phyloP scores from a whole-genome alignment of 805 yeast genomes.

The Zygosaccharomyces kombuchaensis region DNA sequence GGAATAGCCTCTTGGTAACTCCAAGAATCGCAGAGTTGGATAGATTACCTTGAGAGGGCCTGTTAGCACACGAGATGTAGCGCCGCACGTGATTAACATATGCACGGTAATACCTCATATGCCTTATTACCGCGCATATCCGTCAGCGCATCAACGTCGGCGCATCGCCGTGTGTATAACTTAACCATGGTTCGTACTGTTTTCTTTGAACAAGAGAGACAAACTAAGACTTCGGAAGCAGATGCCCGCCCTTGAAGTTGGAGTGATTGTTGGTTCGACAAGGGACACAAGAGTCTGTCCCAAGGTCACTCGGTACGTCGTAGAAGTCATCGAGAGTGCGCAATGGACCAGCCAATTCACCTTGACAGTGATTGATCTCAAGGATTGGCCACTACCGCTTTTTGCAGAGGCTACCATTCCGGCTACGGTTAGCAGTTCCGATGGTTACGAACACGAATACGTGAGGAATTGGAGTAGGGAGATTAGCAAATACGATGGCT shows the following conservation, averaged over 20 bases:
- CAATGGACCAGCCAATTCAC: neutral
- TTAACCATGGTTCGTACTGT: neutral
- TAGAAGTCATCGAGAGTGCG: conserved; percentile 10
- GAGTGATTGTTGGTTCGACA: conserved; percentile 18
- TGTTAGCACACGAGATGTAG: too few relatives aligned
- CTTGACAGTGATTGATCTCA: conserved; percentile 29
- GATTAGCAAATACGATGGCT: conserved; percentile 25
- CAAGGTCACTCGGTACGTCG: conserved; percentile 16
- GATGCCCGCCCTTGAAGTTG: conserved; percentile 10
- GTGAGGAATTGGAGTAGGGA: conserved; percentile 31
- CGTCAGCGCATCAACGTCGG: neutral
- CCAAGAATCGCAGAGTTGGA: too few relatives aligned
- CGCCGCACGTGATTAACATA: too few relatives aligned
- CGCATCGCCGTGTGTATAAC: too few relatives aligned
- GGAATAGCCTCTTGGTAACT: too few relatives aligned
- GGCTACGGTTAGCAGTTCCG: conserved; percentile 14
- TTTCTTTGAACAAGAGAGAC: neutral
- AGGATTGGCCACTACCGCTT: conserved; percentile 29
- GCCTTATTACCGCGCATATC: neutral
- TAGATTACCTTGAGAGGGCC: too few relatives aligned
- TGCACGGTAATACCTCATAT: too few relatives aligned
- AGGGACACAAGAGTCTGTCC: conserved; percentile 19
- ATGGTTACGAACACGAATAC: conserved; percentile 24
- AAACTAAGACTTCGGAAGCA: neutral
- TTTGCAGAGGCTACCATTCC: conserved; percentile 34